A percentile compares a stretch with the other conserved stretches of the same genome.
Evolutionary conservation across 768 basidiomycete species (phyloP).

Genomic region (button mushroom (Agaricus bisporus)): DNA sequence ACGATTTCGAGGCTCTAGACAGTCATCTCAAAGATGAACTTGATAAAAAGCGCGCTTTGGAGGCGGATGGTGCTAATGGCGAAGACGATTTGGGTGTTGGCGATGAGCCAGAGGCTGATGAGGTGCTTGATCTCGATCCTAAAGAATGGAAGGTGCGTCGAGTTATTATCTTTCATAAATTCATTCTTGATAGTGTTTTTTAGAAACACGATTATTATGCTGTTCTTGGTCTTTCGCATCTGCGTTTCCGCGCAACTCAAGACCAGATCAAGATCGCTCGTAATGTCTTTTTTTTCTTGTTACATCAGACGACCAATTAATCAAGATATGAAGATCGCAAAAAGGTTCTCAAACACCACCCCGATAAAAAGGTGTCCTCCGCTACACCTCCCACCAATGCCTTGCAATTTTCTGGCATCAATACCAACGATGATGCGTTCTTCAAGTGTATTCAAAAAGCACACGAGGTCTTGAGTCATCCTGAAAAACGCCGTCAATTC

Average conservation of each 20-base stretch:
- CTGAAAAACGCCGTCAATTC: conserved; percentile 88
- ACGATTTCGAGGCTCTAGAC: conserved; percentile 84
- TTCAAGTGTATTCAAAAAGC: conserved; percentile 99
- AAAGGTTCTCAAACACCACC: conserved; percentile 98
- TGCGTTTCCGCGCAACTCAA: conserved; percentile 79
- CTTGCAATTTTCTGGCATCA: conserved; percentile 43
- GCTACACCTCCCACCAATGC: conserved; percentile 23
- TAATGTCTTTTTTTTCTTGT: conserved; percentile 41
- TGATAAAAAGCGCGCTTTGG: conserved; percentile 42
- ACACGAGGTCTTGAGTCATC: conserved; percentile 84
- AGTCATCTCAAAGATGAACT: conserved; percentile 40
- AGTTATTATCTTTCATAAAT: too few relatives aligned
- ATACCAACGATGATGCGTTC: conserved; percentile 95
- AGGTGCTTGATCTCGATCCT: conserved; percentile 74
- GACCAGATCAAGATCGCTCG: conserved; percentile 97
- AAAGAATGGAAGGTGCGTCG: conserved; percentile 91
- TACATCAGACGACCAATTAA: neutral
- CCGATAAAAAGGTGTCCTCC: conserved; percentile 79
- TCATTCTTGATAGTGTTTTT: too few relatives aligned
- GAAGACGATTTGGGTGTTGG: conserved; percentile 92
- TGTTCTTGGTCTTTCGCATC: conserved; percentile 88
- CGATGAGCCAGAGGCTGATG: conserved; percentile 76
- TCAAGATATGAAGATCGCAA: conserved; percentile 77
- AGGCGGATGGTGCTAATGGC: conserved; percentile 33
- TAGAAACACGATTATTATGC: conserved; percentile 99